These are phyloP conservation scores for Gyromitra esculenta DNA, from an alignment of 2,329 filamentous ascomycete genomes.

Conservation along the genomic window DNA sequence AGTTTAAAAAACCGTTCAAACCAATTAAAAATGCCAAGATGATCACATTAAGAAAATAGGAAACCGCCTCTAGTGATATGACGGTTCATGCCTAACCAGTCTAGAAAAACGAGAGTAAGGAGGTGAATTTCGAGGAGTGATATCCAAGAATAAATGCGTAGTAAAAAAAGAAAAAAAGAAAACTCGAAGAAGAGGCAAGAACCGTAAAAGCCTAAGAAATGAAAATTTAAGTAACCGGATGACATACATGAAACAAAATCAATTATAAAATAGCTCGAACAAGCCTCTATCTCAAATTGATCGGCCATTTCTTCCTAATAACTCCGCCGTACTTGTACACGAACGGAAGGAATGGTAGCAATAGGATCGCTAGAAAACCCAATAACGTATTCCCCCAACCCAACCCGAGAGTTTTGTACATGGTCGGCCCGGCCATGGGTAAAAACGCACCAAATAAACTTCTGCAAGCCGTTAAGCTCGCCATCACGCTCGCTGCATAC, in stretches of 20 bases:
- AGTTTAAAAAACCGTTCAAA: neutral
- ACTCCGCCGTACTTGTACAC: conserved; percentile 51
- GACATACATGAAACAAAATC: neutral
- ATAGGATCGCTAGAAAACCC: conserved; percentile 61
- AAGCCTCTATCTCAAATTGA: conserved; percentile 36
- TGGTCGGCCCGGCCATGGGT: conserved; percentile 67
- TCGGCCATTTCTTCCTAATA: conserved; percentile 42
- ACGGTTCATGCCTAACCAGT: neutral
- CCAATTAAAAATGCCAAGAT: conserved; percentile 1
- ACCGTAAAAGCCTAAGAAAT: neutral
- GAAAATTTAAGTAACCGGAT: neutral
- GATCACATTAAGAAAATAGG: neutral
- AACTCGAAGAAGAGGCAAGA: neutral
- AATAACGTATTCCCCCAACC: conserved; percentile 68
- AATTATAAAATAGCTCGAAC: neutral
- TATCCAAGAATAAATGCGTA: neutral
- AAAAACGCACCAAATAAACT: conserved; percentile 69
- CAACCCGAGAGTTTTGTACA: conserved; percentile 69
- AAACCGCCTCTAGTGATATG: neutral
- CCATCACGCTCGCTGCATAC: conserved; percentile 71
- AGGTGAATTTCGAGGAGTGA: neutral
- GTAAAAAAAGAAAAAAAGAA: neutral
- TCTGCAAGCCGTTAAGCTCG: conserved; percentile 71
- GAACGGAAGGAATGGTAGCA: conserved; percentile 64
- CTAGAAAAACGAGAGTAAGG: neutral